These are phyloP conservation scores for Dimargaris cristalligena DNA, from an alignment of 192 early-diverging fungal species.

Conservation along the genomic window DNA sequence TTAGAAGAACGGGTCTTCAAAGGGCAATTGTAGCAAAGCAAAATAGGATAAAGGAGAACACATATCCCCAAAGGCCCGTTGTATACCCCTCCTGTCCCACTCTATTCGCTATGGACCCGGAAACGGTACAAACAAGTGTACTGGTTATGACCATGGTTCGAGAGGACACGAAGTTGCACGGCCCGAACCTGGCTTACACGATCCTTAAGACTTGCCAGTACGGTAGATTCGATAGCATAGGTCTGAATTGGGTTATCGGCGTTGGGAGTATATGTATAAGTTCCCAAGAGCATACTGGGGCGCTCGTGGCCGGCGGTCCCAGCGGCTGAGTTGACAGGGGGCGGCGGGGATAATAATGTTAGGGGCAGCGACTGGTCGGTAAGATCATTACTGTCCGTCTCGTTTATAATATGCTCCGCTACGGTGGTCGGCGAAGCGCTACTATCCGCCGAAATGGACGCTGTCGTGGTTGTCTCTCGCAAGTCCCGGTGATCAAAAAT, in stretches of 20 bases:
- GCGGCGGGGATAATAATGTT: constrained; percentile 18
- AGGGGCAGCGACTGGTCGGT: constrained; percentile 13
- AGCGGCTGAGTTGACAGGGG: too few species aligned
- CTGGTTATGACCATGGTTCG: constrained; percentile 53
- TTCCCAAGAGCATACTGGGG: constrained; percentile 13
- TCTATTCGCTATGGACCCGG: constrained; percentile 38
- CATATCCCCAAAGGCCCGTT: too few species aligned
- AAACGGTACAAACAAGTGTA: constrained; percentile 64
- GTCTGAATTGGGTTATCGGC: constrained; percentile 26
- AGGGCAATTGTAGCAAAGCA: too few species aligned
- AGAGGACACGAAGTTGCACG: constrained; percentile 37
- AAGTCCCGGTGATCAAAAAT: not conserved
- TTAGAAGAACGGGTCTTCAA: too few species aligned
- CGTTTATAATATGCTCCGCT: too few species aligned
- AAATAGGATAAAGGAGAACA: too few species aligned
- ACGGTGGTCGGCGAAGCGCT: too few species aligned
- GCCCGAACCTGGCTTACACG: constrained; percentile 24
- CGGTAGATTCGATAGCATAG: constrained; percentile 13
- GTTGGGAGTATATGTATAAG: constrained; percentile 30
- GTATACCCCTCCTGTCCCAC: too few species aligned
- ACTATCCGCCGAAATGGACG: not conserved
- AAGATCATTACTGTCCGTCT: too few species aligned
- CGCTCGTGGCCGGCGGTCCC: constrained; percentile 10
- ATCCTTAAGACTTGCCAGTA: constrained; percentile 16
- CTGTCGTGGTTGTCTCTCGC: not conserved